Percentiles rank a stretch among this genome's conserved stretches.
Conservation (phyloP, 1,139 yeast genomes). For the Candida anutae region DNA sequence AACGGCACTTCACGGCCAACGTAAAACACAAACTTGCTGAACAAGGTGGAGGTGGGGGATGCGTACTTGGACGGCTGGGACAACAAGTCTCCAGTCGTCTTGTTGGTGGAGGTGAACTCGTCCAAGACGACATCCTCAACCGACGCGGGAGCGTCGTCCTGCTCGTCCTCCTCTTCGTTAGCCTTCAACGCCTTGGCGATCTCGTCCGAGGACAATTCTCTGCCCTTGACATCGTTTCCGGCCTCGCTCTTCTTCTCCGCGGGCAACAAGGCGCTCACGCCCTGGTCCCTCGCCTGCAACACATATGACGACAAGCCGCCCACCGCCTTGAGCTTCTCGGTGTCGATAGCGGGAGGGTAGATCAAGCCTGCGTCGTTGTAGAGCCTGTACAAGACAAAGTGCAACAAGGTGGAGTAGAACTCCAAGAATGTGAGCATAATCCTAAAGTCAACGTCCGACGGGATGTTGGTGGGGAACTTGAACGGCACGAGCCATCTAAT, state of each 20-base stretch:
- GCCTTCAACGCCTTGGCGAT: constrained; percentile 45
- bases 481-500: constrained; percentile 95
- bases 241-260: constrained; percentile 12
- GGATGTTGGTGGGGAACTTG: constrained; percentile 93
- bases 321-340: constrained; percentile 64
- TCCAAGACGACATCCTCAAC: constrained; percentile 51
- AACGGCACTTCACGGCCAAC: constrained; percentile 95
- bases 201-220: constrained; percentile 34
- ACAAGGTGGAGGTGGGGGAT: constrained; percentile 54
- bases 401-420: constrained; percentile 85
- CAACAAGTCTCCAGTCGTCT: constrained; percentile 67
- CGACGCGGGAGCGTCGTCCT: constrained; percentile 32
- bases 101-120: constrained; percentile 55
- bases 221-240: constrained; percentile 26
- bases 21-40: constrained; percentile 69
- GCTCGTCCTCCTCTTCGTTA: constrained; percentile 33
- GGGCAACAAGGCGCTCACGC: constrained; percentile 36
- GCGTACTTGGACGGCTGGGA: constrained; percentile 69
- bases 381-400: constrained; percentile 77
- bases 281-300: constrained; percentile 39
- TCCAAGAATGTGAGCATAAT: constrained; percentile 96
- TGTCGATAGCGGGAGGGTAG: constrained; percentile 85
- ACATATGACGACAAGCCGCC: constrained; percentile 88
- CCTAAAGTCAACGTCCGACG: constrained; percentile 89
- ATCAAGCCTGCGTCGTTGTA: constrained; percentile 79